Evolutionary conservation across 2,329 filamentous ascomycete species (phyloP).

Genomic region (Aspergillus latus): DNA sequence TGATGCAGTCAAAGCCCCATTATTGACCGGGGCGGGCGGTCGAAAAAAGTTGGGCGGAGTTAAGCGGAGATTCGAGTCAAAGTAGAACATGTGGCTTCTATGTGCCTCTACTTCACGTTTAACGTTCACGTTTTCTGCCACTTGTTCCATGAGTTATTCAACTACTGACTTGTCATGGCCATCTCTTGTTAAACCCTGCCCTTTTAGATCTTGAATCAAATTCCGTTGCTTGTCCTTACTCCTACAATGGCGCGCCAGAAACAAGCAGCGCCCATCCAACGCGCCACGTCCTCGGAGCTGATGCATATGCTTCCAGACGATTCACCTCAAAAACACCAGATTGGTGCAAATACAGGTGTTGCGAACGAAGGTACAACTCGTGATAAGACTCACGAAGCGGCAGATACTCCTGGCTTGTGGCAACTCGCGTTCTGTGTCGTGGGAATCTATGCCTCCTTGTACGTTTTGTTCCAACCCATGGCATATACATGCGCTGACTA

Average conservation of each 20-base stretch:
- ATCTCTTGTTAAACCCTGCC: not conserved
- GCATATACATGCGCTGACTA: not conserved
- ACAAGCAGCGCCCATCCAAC: conserved; percentile 63
- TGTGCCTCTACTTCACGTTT: not conserved
- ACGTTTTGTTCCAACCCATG: conserved; percentile 27
- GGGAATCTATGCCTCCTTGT: conserved; percentile 98
- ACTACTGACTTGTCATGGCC: conserved; percentile 2
- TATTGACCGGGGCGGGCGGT: not conserved
- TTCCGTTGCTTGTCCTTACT: conserved; percentile 6
- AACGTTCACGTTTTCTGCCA: not conserved
- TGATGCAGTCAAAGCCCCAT: too few relatives aligned
- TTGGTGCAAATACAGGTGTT: conserved; percentile 28
- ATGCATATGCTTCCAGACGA: conserved; percentile 44
- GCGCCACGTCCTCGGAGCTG: conserved; percentile 66
- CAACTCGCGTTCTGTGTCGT: conserved; percentile 85
- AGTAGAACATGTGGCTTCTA: conserved; percentile 41
- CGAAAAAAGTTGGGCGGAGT: conserved; percentile 15
- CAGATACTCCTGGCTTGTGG: conserved; percentile 58
- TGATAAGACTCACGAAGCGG: conserved; percentile 26
- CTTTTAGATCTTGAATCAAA: not conserved
- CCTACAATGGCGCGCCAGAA: conserved; percentile 68
- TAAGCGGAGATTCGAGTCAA: conserved; percentile 12
- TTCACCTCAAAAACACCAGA: conserved; percentile 30
- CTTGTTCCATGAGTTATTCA: not conserved
- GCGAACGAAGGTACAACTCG: conserved; percentile 22